Evolutionary conservation across 2,329 filamentous ascomycete genomes (phyloP), one percentile per base, ranked within the genome.

Genomic region (Lachnellula cervina): DNA sequence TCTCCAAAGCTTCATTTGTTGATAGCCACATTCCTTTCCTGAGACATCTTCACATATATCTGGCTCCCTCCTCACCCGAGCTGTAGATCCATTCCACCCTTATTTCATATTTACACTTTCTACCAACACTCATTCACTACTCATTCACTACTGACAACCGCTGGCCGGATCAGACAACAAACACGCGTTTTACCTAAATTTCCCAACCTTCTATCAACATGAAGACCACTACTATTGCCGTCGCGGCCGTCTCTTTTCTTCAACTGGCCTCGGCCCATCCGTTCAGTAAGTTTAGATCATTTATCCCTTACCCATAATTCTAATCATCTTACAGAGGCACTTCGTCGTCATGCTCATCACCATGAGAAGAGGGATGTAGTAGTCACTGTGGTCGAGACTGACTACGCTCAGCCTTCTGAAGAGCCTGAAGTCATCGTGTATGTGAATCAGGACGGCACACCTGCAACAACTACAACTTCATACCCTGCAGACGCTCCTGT

Each of bases 381-480:
- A 17, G 62, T 61, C 14, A 72, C 59, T 66, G 71, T 66, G 63
- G 70, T 66, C 66, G 63, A 57, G 67, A 74, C 65, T 25, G 63
- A 58, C 63, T 71, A 61, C 69, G 70, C 75, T 40, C 72, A 76
- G 23, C 57, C 58, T n/a, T 52, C 60, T 13, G 51, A 61, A 14
- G 62, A 74, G 9, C 73, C 76, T 5, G 72, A 79, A 56, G 76
- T 78, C 21, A 76, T 87, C 63, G 77, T 87, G 64, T 87, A 80
- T 70, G 80, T 87, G 46, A 77, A 88, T 65, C 71, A 79, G 60
- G 68, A 78, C 55, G 82, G 82, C 54, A 73, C 77, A n/a, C 73
- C 76, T 2, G 61, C 83, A 58, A 75, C 73, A 42, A 79, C 74
- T 7, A 65, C 68, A 17, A 76, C 63, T 6, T 40, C 37, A 40